phyloP scores from a whole-genome alignment of 2,329 filamentous ascomycete species.

The Dichotomopilus funicola region DNA sequence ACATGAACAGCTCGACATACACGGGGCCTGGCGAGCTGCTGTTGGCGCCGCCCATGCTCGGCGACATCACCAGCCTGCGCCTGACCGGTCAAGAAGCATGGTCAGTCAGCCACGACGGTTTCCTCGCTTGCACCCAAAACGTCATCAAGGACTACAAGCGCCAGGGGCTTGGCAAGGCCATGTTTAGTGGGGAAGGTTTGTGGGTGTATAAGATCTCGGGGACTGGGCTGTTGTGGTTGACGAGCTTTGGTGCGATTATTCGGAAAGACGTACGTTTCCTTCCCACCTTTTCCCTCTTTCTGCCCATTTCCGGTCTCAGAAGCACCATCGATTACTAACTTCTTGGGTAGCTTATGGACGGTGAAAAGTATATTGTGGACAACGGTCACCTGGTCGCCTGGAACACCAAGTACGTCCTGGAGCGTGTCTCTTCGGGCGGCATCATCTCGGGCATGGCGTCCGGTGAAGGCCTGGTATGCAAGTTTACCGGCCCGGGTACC shows the following conservation, averaged over 20 bases:
- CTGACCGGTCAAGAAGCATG: constrained; percentile 67
- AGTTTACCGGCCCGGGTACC: constrained; percentile 85
- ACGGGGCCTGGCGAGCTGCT: constrained; percentile 89
- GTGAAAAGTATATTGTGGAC: constrained; percentile 86
- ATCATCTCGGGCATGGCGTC: constrained; percentile 82
- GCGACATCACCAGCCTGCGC: constrained; percentile 77
- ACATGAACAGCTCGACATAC: constrained; percentile 71
- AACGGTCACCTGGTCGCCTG: constrained; percentile 93
- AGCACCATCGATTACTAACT: not conserved
- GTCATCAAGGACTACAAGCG: constrained; percentile 81
- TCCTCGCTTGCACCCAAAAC: constrained; percentile 79
- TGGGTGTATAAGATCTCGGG: constrained; percentile 86
- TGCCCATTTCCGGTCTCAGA: too few species aligned
- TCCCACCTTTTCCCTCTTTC: constrained; percentile 11
- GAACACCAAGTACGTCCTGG: constrained; percentile 91
- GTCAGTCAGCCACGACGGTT: constrained; percentile 82
- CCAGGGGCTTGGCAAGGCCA: constrained; percentile 79
- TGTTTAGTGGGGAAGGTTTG: constrained; percentile 89
- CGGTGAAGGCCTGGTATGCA: constrained; percentile 86
- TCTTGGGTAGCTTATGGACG: constrained; percentile 45
- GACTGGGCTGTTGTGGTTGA: constrained; percentile 77
- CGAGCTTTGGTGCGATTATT: constrained; percentile 91
- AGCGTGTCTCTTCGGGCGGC: constrained; percentile 83
- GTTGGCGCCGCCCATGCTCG: constrained; percentile 70
- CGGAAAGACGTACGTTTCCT: constrained; percentile 70